Percentiles rank a stretch among this genome's conserved stretches.
phyloP scores from a whole-genome alignment of 257 asterid species.

The Plantago ovata region DNA sequence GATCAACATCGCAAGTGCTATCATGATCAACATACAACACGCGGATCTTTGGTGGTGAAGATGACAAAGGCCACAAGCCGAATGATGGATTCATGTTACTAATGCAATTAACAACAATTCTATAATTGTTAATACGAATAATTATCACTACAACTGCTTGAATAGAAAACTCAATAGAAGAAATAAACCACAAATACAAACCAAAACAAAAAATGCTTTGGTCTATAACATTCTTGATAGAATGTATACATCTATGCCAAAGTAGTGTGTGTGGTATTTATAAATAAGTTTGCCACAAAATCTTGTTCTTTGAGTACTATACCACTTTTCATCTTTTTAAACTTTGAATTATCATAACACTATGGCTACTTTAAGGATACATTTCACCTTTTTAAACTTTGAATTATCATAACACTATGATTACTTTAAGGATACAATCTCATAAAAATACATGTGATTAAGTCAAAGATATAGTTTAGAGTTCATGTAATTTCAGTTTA shows the following conservation, averaged over 20 bases:
- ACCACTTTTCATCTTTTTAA: too few species aligned
- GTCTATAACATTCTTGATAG: not conserved
- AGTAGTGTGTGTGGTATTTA: not conserved
- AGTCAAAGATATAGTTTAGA: too few species aligned
- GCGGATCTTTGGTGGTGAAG: not conserved
- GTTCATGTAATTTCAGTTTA: too few species aligned
- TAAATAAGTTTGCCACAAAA: not conserved
- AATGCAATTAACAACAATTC: not conserved
- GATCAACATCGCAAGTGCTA: not conserved
- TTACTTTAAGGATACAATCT: too few species aligned
- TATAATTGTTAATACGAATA: not conserved
- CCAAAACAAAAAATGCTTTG: too few species aligned
- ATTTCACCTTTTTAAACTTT: too few species aligned
- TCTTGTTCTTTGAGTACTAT: too few species aligned
- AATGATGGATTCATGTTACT: not conserved
- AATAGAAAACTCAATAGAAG: not conserved
- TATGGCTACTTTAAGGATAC: too few species aligned
- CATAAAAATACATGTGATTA: too few species aligned
- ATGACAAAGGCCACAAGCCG: not conserved
- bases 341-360: too few species aligned
- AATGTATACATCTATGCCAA: not conserved
- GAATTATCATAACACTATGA: too few species aligned
- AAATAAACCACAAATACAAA: not conserved
- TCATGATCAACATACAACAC: constrained; percentile 30
- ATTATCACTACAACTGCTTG: too few species aligned